Conservation (phyloP, 2,329 filamentous ascomycete species). For the Cercospora janseana region DNA sequence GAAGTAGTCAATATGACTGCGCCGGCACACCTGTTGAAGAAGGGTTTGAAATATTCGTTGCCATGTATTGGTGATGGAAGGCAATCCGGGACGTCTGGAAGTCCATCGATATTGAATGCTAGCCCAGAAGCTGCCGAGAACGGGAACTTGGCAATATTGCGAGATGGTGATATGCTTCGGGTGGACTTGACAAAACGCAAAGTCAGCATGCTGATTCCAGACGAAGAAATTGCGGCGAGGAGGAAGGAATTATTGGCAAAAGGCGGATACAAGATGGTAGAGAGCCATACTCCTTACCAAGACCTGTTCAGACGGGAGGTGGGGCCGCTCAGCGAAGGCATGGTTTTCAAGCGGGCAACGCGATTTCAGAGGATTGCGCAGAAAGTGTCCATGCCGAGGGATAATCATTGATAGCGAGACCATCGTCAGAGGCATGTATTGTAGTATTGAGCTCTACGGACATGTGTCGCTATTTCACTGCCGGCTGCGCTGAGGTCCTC, state of each 20-base stretch:
- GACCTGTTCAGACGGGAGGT: constrained; percentile 35
- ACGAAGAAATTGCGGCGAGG: constrained; percentile 45
- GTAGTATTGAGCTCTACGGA: too few species aligned
- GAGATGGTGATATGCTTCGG: constrained; percentile 51
- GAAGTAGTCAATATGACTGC: constrained; percentile 39
- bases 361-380: constrained; percentile 34
- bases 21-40: constrained; percentile 31
- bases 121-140: constrained; percentile 56
- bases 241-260: constrained; percentile 34
- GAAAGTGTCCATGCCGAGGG: constrained; percentile 29
- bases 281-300: constrained; percentile 36
- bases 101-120: constrained; percentile 57
- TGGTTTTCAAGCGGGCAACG: constrained; percentile 32
- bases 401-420: constrained; percentile 34
- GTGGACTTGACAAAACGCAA: constrained; percentile 52
- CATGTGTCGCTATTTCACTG: too few species aligned
- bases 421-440: too few species aligned
- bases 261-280: constrained; percentile 30
- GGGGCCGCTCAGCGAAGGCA: constrained; percentile 35
- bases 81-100: constrained; percentile 56
- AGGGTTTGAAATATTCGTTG: constrained; percentile 44
- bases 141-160: constrained; percentile 53
- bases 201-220: constrained; percentile 49
- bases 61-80: constrained; percentile 55
- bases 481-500: too few species aligned